Conservation (phyloP, 2,329 filamentous ascomycete species). For the Cladosporium sp. region DNA sequence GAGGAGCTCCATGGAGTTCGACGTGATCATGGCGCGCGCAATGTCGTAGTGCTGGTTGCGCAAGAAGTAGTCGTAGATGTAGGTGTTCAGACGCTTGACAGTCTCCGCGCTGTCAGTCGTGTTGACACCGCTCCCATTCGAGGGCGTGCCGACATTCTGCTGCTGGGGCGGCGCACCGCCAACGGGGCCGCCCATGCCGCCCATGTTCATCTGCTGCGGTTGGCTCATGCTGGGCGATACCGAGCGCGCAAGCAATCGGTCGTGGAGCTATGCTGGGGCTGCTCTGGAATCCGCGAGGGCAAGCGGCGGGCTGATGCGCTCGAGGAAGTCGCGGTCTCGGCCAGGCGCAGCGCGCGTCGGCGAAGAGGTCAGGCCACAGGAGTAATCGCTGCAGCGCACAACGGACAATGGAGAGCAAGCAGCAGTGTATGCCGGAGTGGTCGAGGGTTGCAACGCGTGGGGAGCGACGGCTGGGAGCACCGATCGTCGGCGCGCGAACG, state of each 20-base stretch:
- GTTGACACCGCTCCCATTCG: conserved; percentile 20
- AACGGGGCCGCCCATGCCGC: conserved; percentile 60
- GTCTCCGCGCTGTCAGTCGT: conserved; percentile 48
- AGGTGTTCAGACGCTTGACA: conserved; percentile 65
- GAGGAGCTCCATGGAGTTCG: conserved; percentile 36
- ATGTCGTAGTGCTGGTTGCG: conserved; percentile 80
- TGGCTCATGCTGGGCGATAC: conserved; percentile 46
- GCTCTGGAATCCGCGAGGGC: background rate
- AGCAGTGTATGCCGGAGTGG: background rate
- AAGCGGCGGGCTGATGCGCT: conserved; percentile 1
- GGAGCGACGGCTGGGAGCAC: background rate
- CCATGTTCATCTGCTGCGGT: conserved; percentile 67
- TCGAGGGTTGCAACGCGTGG: conserved; percentile 1
- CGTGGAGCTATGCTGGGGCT: background rate
- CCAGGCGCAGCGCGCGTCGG: conserved; percentile 13
- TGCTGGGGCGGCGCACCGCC: conserved; percentile 53
- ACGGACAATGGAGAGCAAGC: background rate
- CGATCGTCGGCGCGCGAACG: background rate
- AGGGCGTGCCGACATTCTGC: conserved; percentile 26
- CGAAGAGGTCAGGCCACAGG: background rate
- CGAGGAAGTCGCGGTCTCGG: conserved; percentile 1
- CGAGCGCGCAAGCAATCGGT: conserved; percentile 3
- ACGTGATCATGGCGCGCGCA: conserved; percentile 66
- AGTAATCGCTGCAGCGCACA: background rate
- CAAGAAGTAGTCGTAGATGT: conserved; percentile 89